These are phyloP conservation scores for Pythium guiyangense DNA, from an alignment of 352 stramenopile genomes.

Conservation along the genomic window DNA sequence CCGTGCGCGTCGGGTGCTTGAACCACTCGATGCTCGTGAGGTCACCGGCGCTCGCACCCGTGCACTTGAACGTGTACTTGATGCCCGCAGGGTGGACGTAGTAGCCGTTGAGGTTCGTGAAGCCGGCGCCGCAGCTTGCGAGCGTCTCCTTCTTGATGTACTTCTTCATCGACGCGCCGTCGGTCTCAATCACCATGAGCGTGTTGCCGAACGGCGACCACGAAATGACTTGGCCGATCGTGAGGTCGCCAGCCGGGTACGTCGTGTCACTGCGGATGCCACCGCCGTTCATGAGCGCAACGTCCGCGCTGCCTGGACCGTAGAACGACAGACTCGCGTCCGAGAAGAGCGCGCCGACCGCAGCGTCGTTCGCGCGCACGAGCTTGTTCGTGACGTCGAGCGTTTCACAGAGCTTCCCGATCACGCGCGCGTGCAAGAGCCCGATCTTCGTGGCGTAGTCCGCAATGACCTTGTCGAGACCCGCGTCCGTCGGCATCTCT, in stretches of 20 bases:
- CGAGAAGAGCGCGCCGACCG: conserved; percentile 3
- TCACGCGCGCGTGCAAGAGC: neutral
- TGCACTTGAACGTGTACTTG: conserved; percentile 42
- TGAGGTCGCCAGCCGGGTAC: no score
- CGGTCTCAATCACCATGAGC: conserved; percentile 18
- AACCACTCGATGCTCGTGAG: conserved; percentile 36
- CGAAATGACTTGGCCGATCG: conserved; percentile 3
- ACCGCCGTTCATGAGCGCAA: no score
- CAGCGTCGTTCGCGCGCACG: conserved; percentile 23
- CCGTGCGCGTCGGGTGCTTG: conserved; percentile 14
- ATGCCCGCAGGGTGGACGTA: conserved; percentile 35
- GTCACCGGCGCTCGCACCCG: conserved; percentile 15
- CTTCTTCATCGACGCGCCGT: conserved; percentile 34
- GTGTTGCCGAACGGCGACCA: conserved; percentile 24
- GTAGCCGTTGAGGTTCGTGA: conserved; percentile 28
- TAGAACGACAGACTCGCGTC: conserved; percentile 11
- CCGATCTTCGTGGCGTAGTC: conserved; percentile 39
- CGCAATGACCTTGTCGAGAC: conserved; percentile 44
- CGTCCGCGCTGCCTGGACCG: no score
- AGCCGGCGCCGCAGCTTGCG: conserved; percentile 20
- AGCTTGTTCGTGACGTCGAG: conserved; percentile 48
- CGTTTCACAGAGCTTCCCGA: conserved; percentile 29
- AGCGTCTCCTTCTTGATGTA: conserved; percentile 28
- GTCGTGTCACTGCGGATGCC: no score
- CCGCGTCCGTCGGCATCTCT: conserved; percentile 46